These are phyloP conservation scores for Mycena latifolia DNA, from an alignment of 768 basidiomycete species.

Conservation along the genomic window DNA sequence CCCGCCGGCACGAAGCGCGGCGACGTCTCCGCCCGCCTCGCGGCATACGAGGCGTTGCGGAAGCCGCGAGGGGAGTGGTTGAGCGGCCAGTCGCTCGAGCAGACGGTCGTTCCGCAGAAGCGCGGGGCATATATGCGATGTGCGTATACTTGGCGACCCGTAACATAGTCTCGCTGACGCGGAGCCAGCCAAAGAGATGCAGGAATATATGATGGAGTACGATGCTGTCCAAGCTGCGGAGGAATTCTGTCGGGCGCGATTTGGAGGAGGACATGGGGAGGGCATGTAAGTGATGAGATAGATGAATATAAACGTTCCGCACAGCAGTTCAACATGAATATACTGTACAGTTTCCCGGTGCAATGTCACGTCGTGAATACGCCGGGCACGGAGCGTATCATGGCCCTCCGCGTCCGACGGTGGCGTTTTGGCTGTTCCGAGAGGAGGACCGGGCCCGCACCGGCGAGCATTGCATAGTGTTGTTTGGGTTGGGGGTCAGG, in stretches of 20 bases:
- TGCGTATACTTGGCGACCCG: not conserved
- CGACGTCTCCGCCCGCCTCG: not conserved
- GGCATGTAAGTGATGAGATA: no score
- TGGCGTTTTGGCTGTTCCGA: no score
- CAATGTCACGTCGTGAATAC: no score
- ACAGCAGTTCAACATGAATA: no score
- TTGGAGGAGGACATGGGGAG: no score
- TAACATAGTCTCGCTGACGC: not conserved
- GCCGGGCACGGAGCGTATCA: no score
- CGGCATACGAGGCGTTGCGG: not conserved
- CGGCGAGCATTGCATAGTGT: no score
- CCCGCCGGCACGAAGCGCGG: not conserved
- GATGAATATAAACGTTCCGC: no score
- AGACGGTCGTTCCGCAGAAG: not conserved
- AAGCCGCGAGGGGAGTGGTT: constrained; percentile 22
- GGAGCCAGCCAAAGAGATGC: not conserved
- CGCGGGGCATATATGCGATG: constrained; percentile 2
- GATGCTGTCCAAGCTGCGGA: not conserved
- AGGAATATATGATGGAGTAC: constrained; percentile 2
- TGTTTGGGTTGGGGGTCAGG: no score
- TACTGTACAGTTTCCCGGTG: no score
- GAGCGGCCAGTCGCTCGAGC: constrained; percentile 8
- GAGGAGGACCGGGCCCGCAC: no score
- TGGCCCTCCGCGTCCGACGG: no score
- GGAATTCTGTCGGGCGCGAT: not conserved